These are phyloP conservation scores for Venturia aucupariae DNA, from an alignment of 2,329 filamentous ascomycete genomes.

Conservation along the genomic window DNA sequence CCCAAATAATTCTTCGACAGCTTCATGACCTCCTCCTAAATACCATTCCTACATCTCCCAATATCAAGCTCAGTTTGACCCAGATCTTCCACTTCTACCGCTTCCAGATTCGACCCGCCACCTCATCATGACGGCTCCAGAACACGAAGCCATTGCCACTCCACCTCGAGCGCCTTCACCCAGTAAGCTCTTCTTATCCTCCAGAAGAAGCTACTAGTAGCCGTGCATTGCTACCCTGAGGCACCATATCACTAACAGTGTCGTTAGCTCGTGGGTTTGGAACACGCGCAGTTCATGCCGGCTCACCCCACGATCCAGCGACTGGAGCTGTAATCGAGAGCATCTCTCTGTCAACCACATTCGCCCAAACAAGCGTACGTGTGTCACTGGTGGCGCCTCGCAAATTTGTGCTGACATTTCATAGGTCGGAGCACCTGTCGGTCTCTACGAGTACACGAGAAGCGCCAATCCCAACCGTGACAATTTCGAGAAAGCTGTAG, in stretches of 20 bases:
- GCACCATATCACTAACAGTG: neutral
- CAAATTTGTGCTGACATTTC: neutral
- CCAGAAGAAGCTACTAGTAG: neutral
- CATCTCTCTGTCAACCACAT: slow-evolving; percentile 95
- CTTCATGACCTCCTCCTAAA: neutral
- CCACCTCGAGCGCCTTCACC: slow-evolving; percentile 65
- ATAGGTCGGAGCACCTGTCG: slow-evolving; percentile 71
- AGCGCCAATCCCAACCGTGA: slow-evolving; percentile 87
- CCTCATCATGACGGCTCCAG: slow-evolving; percentile 30
- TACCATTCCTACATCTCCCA: neutral
- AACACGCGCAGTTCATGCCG: slow-evolving; percentile 90
- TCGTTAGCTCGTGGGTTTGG: slow-evolving; percentile 63
- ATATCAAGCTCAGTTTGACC: neutral
- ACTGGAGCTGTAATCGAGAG: slow-evolving; percentile 95
- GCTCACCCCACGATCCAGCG: slow-evolving; percentile 76
- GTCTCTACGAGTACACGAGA: slow-evolving; percentile 85
- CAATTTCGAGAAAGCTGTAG: slow-evolving; percentile 88
- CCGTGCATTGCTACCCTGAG: neutral
- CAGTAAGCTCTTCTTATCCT: neutral
- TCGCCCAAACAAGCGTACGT: slow-evolving; percentile 62
- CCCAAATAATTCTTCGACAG: neutral
- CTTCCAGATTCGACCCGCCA: neutral
- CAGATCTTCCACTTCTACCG: neutral
- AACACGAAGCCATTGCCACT: slow-evolving; percentile 54
- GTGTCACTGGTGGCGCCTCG: neutral